Evolutionary conservation across 192 early-diverging fungal species (phyloP).

Genomic region (Backusella parvicylindrica): DNA sequence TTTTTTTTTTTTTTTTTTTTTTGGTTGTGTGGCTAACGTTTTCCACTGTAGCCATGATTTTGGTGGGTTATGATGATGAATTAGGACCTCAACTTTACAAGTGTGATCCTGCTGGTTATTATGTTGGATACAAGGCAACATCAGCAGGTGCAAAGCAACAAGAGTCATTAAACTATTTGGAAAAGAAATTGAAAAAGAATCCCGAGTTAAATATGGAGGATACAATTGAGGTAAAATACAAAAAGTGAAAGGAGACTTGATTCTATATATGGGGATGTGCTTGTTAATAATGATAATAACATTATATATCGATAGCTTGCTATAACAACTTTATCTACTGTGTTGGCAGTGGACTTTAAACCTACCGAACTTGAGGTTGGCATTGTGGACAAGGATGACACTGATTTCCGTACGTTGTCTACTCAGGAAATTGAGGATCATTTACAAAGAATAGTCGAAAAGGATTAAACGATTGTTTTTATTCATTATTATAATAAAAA

Average conservation of each 20-base stretch:
- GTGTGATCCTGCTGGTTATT: slow-evolving; percentile 97
- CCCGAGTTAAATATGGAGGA: slow-evolving; percentile 78
- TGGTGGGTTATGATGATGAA: slow-evolving; percentile 96
- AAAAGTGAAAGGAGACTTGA: background rate
- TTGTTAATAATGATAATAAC: background rate
- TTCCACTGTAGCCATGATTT: slow-evolving; percentile 77
- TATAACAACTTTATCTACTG: slow-evolving; percentile 88
- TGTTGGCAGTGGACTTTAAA: slow-evolving; percentile 95
- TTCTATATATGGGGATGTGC: no score
- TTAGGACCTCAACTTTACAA: slow-evolving; percentile 97
- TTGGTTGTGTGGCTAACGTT: no score
- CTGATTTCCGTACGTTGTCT: slow-evolving; percentile 74
- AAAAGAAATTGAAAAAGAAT: slow-evolving; percentile 97
- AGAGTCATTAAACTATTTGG: slow-evolving; percentile 93
- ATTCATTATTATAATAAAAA: no score
- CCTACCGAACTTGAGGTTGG: slow-evolving; percentile 94
- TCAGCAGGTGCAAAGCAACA: slow-evolving; percentile 93
- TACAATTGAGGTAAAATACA: slow-evolving; percentile 76
- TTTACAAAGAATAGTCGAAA: slow-evolving; percentile 83
- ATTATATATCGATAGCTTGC: slow-evolving; percentile 62
- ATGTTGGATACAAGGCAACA: slow-evolving; percentile 95
- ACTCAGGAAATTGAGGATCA: slow-evolving; percentile 86
- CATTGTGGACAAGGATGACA: slow-evolving; percentile 72
- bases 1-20: background rate
- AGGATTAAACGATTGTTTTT: slow-evolving; percentile 55